phyloP scores from a whole-genome alignment of 495 filamentous ascomycete genomes.

The Trichodelitschia bisporula region DNA sequence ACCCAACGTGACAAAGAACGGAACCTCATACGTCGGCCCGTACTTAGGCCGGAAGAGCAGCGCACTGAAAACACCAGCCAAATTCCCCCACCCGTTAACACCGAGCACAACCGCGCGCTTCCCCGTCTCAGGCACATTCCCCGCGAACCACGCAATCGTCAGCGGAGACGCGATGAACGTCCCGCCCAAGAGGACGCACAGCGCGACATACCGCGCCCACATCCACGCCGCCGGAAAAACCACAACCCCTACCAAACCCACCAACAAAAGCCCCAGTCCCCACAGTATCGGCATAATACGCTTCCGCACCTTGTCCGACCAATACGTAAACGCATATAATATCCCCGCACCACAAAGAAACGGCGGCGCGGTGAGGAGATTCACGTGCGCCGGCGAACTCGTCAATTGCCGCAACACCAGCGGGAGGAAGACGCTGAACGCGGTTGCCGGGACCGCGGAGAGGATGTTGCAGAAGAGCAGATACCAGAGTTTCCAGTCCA shows the following conservation, averaged over 20 bases:
- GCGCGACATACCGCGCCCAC: slow-evolving; percentile 20
- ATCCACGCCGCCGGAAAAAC: slow-evolving; percentile 10
- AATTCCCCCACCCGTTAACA: slow-evolving; percentile 34
- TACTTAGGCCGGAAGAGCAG: slow-evolving; percentile 24
- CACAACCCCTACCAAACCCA: slow-evolving; percentile 21
- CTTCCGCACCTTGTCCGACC: slow-evolving; percentile 19
- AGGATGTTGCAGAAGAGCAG: slow-evolving; percentile 27
- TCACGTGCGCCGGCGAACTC: slow-evolving; percentile 20
- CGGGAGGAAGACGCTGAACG: slow-evolving; percentile 31
- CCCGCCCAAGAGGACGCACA: slow-evolving; percentile 29
- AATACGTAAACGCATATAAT: slow-evolving; percentile 23
- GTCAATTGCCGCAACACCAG: slow-evolving; percentile 18
- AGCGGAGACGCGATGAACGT: slow-evolving; percentile 28
- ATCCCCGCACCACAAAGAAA: slow-evolving; percentile 24
- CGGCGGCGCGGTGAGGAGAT: slow-evolving; percentile 31
- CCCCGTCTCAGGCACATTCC: slow-evolving; percentile 27
- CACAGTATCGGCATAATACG: slow-evolving; percentile 25
- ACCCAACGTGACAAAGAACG: slow-evolving; percentile 20
- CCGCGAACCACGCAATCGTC: slow-evolving; percentile 30
- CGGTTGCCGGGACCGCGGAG: slow-evolving; percentile 24
- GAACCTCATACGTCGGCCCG: slow-evolving; percentile 11
- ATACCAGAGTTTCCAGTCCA: slow-evolving; percentile 27
- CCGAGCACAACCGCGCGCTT: slow-evolving; percentile 29
- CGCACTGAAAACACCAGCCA: slow-evolving; percentile 26
- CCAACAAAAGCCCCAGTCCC: slow-evolving; percentile 21